These are phyloP conservation scores for Helicocarpus griseus DNA, from an alignment of 2,329 filamentous ascomycete genomes.

Conservation along the genomic window DNA sequence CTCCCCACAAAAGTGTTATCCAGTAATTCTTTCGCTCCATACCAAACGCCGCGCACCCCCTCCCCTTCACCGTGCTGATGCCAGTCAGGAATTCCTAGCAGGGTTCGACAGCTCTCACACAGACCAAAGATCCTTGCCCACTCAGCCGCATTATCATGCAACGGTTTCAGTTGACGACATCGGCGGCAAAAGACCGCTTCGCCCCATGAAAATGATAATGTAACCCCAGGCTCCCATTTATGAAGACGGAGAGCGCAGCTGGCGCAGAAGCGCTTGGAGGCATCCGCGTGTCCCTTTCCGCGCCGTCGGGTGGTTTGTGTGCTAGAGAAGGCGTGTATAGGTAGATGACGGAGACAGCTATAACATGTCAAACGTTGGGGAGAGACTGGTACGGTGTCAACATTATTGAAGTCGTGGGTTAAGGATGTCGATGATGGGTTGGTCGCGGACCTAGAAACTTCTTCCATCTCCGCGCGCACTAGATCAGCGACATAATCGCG, in stretches of 20 bases:
- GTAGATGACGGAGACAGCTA: constrained; percentile 13
- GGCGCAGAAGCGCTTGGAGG: constrained; percentile 13
- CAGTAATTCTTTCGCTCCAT: constrained; percentile 1
- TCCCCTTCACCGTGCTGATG: neutral
- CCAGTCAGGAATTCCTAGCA: neutral
- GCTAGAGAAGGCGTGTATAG: constrained; percentile 9
- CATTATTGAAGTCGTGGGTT: neutral
- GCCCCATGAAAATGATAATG: constrained; percentile 1
- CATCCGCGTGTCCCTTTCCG: constrained; percentile 14
- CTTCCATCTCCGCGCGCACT: constrained; percentile 4
- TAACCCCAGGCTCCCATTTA: constrained; percentile 13
- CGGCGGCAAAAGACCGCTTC: constrained; percentile 2
- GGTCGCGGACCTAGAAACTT: neutral
- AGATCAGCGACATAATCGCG: constrained; percentile 3
- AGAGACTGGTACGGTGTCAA: neutral
- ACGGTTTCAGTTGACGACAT: neutral
- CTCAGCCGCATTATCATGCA: neutral
- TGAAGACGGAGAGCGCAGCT: constrained; percentile 11
- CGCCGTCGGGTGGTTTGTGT: constrained; percentile 11
- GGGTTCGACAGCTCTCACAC: neutral
- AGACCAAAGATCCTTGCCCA: constrained; percentile 2
- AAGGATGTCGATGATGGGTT: neutral
- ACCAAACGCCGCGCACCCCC: neutral
- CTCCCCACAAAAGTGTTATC: constrained; percentile 1
- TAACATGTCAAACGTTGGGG: constrained; percentile 12